These are phyloP conservation scores for Ustanciosporium gigantosporum DNA, from an alignment of 1,284 basidiomycete genomes.

Conservation along the genomic window DNA sequence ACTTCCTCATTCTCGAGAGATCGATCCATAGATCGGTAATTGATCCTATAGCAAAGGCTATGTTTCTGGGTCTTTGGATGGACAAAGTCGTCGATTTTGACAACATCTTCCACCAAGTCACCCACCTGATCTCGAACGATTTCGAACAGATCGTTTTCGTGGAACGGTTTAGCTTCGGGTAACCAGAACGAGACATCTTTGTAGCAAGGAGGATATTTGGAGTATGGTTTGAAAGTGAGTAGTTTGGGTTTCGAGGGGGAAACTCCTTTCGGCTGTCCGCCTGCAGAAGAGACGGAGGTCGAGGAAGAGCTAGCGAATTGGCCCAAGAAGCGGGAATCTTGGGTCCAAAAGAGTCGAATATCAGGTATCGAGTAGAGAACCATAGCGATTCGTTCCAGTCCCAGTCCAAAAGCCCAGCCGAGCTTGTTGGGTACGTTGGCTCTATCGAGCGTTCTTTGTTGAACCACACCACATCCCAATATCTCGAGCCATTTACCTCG, in stretches of 20 bases:
- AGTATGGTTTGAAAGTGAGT: conserved; percentile 58
- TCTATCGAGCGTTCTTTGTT: conserved; percentile 82
- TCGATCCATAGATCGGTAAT: conserved; percentile 95
- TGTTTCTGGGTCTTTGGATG: conserved; percentile 83
- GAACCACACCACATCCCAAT: conserved; percentile 88
- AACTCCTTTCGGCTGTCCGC: conserved; percentile 7
- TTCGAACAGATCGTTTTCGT: conserved; percentile 97
- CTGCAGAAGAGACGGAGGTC: conserved; percentile 22
- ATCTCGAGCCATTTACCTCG: conserved; percentile 97
- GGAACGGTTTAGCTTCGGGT: conserved; percentile 64
- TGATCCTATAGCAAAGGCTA: conserved; percentile 86
- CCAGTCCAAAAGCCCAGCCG: conserved; percentile 98
- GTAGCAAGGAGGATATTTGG: conserved; percentile 58
- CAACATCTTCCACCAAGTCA: conserved; percentile 87
- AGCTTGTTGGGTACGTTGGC: conserved; percentile 72
- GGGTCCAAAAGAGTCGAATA: conserved; percentile 98
- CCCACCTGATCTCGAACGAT: conserved; percentile 87
- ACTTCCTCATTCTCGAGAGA: conserved; percentile 88
- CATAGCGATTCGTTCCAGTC: conserved; percentile 97
- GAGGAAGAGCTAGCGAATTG: conserved; percentile 72
- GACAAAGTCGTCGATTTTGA: conserved; percentile 84
- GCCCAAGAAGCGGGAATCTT: conserved; percentile 80
- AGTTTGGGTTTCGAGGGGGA: conserved; percentile 25
- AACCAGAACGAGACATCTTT: conserved; percentile 68
- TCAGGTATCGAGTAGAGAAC: conserved; percentile 95